phyloP scores from a whole-genome alignment of 2,329 filamentous ascomycete genomes.

The Berkeleyomyces rouxiae region DNA sequence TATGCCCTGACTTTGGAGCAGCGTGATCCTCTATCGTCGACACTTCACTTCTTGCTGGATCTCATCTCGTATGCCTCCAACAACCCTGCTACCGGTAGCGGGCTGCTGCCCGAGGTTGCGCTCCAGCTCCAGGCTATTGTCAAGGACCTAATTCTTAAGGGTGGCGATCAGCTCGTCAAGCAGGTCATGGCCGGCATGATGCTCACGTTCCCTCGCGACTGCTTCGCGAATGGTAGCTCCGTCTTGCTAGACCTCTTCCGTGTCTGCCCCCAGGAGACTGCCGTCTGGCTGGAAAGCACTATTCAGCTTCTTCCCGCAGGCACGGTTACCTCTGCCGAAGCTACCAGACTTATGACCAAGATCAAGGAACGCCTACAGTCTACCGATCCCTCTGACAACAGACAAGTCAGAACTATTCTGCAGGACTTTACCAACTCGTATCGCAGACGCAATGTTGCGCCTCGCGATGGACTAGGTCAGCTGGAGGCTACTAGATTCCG shows the following conservation, averaged over 20 bases:
- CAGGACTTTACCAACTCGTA: slow-evolving; percentile 97
- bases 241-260: slow-evolving; percentile 84
- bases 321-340: slow-evolving; percentile 63
- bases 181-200: slow-evolving; percentile 94
- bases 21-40: slow-evolving; percentile 76
- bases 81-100: slow-evolving; percentile 47
- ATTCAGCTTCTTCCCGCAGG: slow-evolving; percentile 70
- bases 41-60: slow-evolving; percentile 83
- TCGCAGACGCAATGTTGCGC: slow-evolving; percentile 84
- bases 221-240: slow-evolving; percentile 84
- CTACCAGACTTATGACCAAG: slow-evolving; percentile 61
- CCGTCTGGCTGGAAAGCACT: slow-evolving; percentile 68
- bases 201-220: slow-evolving; percentile 94
- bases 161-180: slow-evolving; percentile 68
- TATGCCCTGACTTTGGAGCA: slow-evolving; percentile 80
- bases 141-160: slow-evolving; percentile 49
- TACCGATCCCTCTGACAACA: slow-evolving; percentile 41
- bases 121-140: slow-evolving; percentile 57
- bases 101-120: slow-evolving; percentile 40
- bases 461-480: slow-evolving; percentile 73
- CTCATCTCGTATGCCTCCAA: slow-evolving; percentile 75
- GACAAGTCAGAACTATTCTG: slow-evolving; percentile 68
- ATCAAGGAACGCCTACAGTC: slow-evolving; percentile 62
- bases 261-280: slow-evolving; percentile 62
- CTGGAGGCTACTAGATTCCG: slow-evolving; percentile 78